phyloP scores from a whole-genome alignment of 257 asterid genomes.

The Fraxinus cuspidata region DNA sequence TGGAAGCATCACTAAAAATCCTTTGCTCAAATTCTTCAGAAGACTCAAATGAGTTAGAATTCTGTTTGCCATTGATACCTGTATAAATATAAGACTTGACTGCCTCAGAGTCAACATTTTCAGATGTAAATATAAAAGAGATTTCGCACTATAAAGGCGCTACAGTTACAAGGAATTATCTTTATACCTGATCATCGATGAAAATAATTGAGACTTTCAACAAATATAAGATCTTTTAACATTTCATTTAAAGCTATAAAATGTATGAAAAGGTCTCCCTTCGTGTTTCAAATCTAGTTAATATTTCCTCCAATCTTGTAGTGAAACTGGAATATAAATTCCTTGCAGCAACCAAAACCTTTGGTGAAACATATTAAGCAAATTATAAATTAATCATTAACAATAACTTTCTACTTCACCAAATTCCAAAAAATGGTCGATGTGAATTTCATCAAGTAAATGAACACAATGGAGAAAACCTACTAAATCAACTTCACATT shows the following conservation, averaged over 20 bases:
- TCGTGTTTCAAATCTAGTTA: background rate
- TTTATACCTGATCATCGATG: too few species aligned
- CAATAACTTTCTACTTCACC: background rate
- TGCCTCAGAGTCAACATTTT: background rate
- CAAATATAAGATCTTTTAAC: background rate
- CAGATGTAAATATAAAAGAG: background rate
- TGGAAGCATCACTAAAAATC: slow-evolving; percentile 32
- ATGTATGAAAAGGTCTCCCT: background rate
- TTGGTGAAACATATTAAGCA: background rate
- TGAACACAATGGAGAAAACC: background rate
- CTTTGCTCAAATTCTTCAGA: slow-evolving; percentile 52
- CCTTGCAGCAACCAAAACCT: slow-evolving; percentile 1
- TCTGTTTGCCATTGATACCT: slow-evolving; percentile 37
- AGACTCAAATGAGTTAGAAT: slow-evolving; percentile 34
- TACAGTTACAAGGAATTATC: too few species aligned
- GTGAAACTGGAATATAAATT: background rate
- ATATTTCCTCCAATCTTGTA: background rate
- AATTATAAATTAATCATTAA: background rate
- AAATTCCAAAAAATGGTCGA: background rate
- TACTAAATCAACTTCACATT: background rate
- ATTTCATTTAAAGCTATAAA: background rate
- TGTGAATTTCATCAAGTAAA: background rate
- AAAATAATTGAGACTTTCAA: too few species aligned
- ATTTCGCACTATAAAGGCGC: too few species aligned
- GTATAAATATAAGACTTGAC: slow-evolving; percentile 17